Base-by-base conservation (phyloP, 305 asterid genomes). In the Fraxinus ornus region DNA sequence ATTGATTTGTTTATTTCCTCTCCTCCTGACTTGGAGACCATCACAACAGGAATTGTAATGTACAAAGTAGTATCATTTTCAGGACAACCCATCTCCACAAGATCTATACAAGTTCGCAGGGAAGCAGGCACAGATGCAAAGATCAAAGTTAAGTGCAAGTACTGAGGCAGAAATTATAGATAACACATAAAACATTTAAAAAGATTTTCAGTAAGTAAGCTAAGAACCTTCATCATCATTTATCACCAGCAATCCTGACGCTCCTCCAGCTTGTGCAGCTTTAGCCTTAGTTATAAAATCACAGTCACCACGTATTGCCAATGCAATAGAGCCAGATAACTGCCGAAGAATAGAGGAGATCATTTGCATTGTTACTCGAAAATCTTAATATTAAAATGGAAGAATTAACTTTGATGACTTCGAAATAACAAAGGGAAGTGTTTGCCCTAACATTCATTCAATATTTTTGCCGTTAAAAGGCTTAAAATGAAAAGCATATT, bases 241-340 rank as follows among this genome's bases (percentile, higher is more conserved):
- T 84, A 96, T 89, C 87, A 96, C 88, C 86, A 94, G 85, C 86
- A 96, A 83, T 79, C 91, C 98, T 8, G 89, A 83, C 68, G 99
- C 98, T 74, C 95, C 98, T 82, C 89, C 93, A 75, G 87, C 93
- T 91, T 94, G 95, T 62, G 98, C 98, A 71, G 89, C 83, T 82
- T 82, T 79, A 82, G 99, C 99, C 90, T 96, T 96, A 66, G 87
- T 87, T 41, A 92, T 82, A 87, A 96, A 96, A 81, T 86, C 91
- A 83, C 99, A 96, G 70, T 91, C 98, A 87, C 99, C 99, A 19
- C 99, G 98, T 62, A 85, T 47, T 68, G 87, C 97, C 87, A 96
- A 78, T 36, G 91, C 93, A 83, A 96, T 89, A 78, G 89, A 83
- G 84, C 97, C 98, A 81, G 91, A 84, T 86, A 90, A 72, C 98